Conservation (phyloP, 2,329 filamentous ascomycete species). For the Colletotrichum spinosum region DNA sequence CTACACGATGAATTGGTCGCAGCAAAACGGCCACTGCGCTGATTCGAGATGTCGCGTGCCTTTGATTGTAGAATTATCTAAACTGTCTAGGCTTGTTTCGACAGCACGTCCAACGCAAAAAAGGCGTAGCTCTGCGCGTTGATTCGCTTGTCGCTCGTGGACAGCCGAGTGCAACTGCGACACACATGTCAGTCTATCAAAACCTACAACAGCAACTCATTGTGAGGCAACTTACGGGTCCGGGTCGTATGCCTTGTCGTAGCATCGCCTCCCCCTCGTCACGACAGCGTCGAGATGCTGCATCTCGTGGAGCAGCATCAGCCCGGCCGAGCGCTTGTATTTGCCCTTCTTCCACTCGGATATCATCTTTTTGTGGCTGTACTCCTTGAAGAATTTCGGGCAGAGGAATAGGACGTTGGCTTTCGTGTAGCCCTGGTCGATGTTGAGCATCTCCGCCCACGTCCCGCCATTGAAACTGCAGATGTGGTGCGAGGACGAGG, state of each 20-base stretch:
- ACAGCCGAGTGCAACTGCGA: too few relatives aligned
- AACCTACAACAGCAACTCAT: background rate
- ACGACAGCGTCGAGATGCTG: slow-evolving; percentile 10
- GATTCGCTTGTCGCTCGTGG: too few relatives aligned
- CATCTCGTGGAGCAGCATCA: slow-evolving; percentile 6
- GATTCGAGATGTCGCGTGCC: too few relatives aligned
- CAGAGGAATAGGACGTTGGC: background rate
- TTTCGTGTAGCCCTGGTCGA: background rate
- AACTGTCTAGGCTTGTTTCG: too few relatives aligned
- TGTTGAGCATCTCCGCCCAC: background rate
- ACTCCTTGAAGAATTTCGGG: background rate
- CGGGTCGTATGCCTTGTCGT: background rate
- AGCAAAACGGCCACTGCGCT: too few relatives aligned
- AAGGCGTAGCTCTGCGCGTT: background rate
- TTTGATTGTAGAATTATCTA: too few relatives aligned
- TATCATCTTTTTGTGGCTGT: slow-evolving; percentile 1
- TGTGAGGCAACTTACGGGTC: background rate
- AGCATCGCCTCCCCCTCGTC: background rate
- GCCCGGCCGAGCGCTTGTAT: background rate
- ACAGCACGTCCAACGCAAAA: background rate
- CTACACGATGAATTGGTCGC: too few relatives aligned
- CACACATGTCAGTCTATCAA: background rate
- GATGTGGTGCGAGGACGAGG: background rate
- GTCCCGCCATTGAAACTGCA: background rate
- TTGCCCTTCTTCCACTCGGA: background rate